Evolutionary conservation across 83 land plant genomes (phyloP).

Genomic region (Picea mariana): DNA sequence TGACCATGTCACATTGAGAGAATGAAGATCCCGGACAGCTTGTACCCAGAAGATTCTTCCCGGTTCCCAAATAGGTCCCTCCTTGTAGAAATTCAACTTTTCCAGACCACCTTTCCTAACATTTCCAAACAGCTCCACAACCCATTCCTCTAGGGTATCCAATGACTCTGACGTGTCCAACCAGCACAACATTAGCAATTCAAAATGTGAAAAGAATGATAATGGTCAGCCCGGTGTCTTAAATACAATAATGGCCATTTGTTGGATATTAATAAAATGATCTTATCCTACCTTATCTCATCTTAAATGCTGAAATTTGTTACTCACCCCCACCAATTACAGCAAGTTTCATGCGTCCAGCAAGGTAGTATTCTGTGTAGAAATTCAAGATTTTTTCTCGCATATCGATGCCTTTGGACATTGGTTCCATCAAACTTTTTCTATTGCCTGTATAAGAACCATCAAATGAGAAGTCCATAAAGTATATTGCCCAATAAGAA

Average conservation of each 20-base stretch:
- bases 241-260: no score
- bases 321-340: constrained; percentile 81
- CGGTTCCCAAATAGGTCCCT: constrained; percentile 75
- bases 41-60: constrained; percentile 78
- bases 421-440: constrained; percentile 85
- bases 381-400: constrained; percentile 72
- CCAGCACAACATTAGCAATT: constrained; percentile 1
- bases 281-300: not conserved
- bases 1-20: constrained; percentile 79
- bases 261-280: no score
- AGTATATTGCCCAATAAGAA: not conserved
- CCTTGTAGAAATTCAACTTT: constrained; percentile 20
- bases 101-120: constrained; percentile 50
- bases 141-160: constrained; percentile 84
- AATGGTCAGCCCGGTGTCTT: not conserved
- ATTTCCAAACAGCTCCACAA: constrained; percentile 64
- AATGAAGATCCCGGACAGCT: constrained; percentile 87
- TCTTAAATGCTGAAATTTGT: not conserved
- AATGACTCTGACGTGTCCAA: constrained; percentile 67
- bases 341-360: constrained; percentile 84
- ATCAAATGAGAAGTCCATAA: not conserved
- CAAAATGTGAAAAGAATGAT: not conserved
- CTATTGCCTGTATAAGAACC: constrained; percentile 59
- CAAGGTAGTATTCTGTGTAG: constrained; percentile 74
- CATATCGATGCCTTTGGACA: constrained; percentile 76